A percentile compares a stretch with the other conserved stretches of the same genome.
Conservation (phyloP, 495 filamentous ascomycete species). For the Poronia punctata region DNA sequence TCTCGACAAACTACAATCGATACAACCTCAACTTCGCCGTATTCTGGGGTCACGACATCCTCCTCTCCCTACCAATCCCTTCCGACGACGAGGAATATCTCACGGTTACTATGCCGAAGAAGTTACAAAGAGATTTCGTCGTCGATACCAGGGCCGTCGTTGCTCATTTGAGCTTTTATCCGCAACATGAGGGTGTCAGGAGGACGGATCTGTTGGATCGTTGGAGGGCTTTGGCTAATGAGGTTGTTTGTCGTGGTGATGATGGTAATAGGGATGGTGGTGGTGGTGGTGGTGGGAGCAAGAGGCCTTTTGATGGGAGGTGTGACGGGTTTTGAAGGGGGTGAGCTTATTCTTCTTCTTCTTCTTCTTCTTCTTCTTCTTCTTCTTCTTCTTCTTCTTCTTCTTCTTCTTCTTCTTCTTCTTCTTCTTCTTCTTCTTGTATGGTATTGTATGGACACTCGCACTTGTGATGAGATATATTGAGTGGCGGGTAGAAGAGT, state of each 20-base stretch:
- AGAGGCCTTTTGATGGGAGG: no score
- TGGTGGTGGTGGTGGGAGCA: no score
- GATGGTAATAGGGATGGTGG: no score
- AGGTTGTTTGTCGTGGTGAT: conserved; percentile 37
- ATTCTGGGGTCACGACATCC: conserved; percentile 40
- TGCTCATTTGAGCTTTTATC: conserved; percentile 42
- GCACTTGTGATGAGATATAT: no score
- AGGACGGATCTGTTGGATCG: conserved; percentile 44
- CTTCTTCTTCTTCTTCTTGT: no score
- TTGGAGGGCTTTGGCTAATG: conserved; percentile 46
- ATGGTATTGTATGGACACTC: no score
- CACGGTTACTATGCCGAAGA: conserved; percentile 15
- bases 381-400: no score
- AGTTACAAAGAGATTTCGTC: conserved; percentile 29
- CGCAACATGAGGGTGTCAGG: conserved; percentile 34
- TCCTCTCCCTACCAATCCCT: conserved; percentile 24
- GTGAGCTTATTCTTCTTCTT: no score
- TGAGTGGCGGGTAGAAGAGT: no score
- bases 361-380: no score
- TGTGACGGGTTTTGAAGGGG: no score
- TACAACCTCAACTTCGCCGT: conserved; percentile 43
- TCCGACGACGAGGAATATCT: conserved; percentile 29
- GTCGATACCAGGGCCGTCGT: conserved; percentile 49
- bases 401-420: no score
- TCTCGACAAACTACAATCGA: conserved; percentile 38